Evolutionary conservation across 2,329 filamentous ascomycete genomes (phyloP).

Genomic region (Fusarium chuoi): DNA sequence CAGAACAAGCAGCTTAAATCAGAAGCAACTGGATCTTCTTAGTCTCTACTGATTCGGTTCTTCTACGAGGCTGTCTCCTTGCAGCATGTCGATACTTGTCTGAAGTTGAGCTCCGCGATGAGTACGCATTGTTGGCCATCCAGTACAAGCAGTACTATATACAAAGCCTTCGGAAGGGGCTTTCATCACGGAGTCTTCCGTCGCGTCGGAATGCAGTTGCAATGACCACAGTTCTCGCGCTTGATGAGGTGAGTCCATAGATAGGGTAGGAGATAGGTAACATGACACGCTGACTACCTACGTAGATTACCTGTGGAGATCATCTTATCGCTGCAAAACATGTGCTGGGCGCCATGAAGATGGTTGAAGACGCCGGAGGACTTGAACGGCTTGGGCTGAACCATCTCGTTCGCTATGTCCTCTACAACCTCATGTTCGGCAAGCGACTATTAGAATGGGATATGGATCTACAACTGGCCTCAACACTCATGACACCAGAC

Average conservation of each 20-base stretch:
- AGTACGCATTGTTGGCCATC: neutral
- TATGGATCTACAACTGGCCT: neutral
- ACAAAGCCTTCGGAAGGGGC: neutral
- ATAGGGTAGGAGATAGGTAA: neutral
- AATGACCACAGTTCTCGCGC: neutral
- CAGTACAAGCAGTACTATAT: constrained; percentile 4
- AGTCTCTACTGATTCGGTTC: neutral
- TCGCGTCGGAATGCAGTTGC: neutral
- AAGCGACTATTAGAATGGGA: constrained; percentile 13
- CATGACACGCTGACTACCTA: neutral
- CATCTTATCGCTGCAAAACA: constrained; percentile 12
- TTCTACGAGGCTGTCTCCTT: neutral
- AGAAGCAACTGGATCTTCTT: constrained; percentile 15
- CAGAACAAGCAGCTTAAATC: neutral
- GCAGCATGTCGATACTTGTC: constrained; percentile 6
- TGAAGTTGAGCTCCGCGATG: neutral
- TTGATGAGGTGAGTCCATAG: neutral
- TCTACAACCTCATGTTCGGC: constrained; percentile 3
- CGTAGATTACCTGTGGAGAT: constrained; percentile 2
- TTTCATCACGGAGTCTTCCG: neutral
- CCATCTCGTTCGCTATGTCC: neutral
- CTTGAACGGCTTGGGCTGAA: neutral
- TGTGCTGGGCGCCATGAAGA: constrained; percentile 3
- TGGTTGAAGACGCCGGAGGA: neutral
- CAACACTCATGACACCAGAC: neutral